Percentiles rank a stretch among this genome's conserved stretches.
These are phyloP conservation scores for Oryza punctata DNA, from an alignment of 176 grass and related monocot genomes.

Conservation along the genomic window DNA sequence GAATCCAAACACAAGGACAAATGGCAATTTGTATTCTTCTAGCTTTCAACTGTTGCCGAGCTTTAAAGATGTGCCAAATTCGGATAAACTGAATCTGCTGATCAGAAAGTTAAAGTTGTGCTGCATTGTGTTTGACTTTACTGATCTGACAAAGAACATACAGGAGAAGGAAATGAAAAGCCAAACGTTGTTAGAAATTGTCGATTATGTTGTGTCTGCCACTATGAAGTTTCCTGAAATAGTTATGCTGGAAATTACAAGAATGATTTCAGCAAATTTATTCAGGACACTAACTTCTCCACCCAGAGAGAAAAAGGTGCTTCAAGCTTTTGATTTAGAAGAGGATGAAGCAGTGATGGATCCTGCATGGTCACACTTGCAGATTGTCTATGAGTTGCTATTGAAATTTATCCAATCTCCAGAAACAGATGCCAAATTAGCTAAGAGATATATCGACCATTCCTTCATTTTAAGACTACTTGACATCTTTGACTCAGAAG, in stretches of 20 bases:
- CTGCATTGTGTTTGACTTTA: slow-evolving; percentile 49
- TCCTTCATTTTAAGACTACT: slow-evolving; percentile 51
- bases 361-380: slow-evolving; percentile 60
- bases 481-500: slow-evolving; percentile 64
- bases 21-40: slow-evolving; percentile 24
- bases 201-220: slow-evolving; percentile 40
- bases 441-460: slow-evolving; percentile 55
- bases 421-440: slow-evolving; percentile 53
- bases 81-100: slow-evolving; percentile 46
- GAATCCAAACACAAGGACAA: background rate
- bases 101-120: slow-evolving; percentile 49
- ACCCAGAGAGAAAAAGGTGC: slow-evolving; percentile 28
- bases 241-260: slow-evolving; percentile 33
- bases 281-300: slow-evolving; percentile 51
- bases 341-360: slow-evolving; percentile 49
- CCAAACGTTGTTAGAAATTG: slow-evolving; percentile 40
- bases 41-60: slow-evolving; percentile 34
- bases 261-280: slow-evolving; percentile 50
- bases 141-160: slow-evolving; percentile 27
- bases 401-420: slow-evolving; percentile 45
- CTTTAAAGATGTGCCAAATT: slow-evolving; percentile 55
- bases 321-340: slow-evolving; percentile 43
- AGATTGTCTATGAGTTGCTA: slow-evolving; percentile 53
- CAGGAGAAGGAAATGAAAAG: slow-evolving; percentile 55
- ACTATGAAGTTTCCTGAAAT: slow-evolving; percentile 34